phyloP scores from a whole-genome alignment of 75 land plant genomes.

The Selaginella tamariscina region DNA sequence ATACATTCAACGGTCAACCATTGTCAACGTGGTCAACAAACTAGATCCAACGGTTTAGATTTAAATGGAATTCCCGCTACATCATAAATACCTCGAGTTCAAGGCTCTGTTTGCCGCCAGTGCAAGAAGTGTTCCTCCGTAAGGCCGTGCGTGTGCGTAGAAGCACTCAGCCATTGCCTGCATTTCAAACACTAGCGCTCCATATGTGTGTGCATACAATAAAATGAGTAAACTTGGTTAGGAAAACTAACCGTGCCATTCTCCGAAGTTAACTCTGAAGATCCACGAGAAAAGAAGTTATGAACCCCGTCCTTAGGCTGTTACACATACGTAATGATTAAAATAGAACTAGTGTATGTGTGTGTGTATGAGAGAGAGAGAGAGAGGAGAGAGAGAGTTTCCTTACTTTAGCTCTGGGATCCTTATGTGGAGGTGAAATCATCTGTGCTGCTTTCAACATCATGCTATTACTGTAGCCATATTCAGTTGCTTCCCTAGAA shows the following conservation, averaged over 20 bases:
- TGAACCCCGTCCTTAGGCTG: not conserved
- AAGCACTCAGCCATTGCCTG: conserved; percentile 4
- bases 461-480: not conserved
- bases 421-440: not conserved
- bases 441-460: not conserved
- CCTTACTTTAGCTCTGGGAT: not conserved
- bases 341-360: not conserved
- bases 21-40: not conserved
- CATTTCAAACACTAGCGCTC: not conserved
- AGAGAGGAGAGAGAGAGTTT: no score
- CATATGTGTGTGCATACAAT: no score
- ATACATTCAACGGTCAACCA: not conserved
- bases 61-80: no score
- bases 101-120: conserved; percentile 2
- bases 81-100: not conserved
- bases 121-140: not conserved
- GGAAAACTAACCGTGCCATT: not conserved
- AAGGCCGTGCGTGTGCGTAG: conserved; percentile 1
- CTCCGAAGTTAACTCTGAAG: not conserved
- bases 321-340: no score
- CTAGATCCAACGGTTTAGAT: not conserved
- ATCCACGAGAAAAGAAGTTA: not conserved
- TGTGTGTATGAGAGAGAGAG: not conserved
- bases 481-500: not conserved
- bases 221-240: not conserved